A percentile compares a stretch with the other conserved stretches of the same genome.
phyloP scores from a whole-genome alignment of 1,284 basidiomycete genomes.

The Hemileia vastatrix region DNA sequence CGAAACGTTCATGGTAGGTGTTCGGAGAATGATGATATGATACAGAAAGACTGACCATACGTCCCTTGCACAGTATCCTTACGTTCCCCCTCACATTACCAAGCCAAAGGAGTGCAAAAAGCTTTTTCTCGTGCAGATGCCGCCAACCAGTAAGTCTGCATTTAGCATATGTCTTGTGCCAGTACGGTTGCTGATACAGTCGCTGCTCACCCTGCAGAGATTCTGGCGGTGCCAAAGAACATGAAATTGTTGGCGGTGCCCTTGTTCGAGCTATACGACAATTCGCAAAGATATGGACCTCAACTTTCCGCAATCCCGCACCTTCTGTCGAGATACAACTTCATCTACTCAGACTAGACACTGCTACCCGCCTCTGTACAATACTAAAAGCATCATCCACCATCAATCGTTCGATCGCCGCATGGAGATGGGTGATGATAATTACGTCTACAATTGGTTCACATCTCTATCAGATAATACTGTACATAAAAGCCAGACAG shows the following conservation, averaged over 20 bases:
- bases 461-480: too few relatives aligned
- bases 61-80: conserved; percentile 67
- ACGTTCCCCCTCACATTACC: conserved; percentile 88
- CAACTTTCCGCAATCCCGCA: conserved; percentile 91
- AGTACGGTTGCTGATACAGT: too few relatives aligned
- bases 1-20: conserved; percentile 26
- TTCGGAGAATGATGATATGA: not conserved
- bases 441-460: too few relatives aligned
- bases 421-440: too few relatives aligned
- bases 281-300: conserved; percentile 80
- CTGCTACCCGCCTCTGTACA: too few relatives aligned
- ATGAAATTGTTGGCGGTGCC: conserved; percentile 91
- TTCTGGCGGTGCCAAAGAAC: conserved; percentile 90
- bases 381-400: too few relatives aligned
- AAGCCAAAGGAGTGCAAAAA: conserved; percentile 98
- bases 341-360: conserved; percentile 44
- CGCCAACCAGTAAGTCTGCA: conserved; percentile 66
- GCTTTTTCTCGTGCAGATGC: conserved; percentile 88
- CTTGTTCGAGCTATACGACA: conserved; percentile 93
- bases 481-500: too few relatives aligned
- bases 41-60: conserved; percentile 6
- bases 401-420: too few relatives aligned
- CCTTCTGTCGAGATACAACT: conserved; percentile 66
- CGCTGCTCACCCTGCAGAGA: too few relatives aligned
- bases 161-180: not conserved